A percentile compares a stretch with the other conserved stretches of the same genome.
phyloP scores from a whole-genome alignment of 176 grass and related monocot genomes.

The Oryza rufipogon region DNA sequence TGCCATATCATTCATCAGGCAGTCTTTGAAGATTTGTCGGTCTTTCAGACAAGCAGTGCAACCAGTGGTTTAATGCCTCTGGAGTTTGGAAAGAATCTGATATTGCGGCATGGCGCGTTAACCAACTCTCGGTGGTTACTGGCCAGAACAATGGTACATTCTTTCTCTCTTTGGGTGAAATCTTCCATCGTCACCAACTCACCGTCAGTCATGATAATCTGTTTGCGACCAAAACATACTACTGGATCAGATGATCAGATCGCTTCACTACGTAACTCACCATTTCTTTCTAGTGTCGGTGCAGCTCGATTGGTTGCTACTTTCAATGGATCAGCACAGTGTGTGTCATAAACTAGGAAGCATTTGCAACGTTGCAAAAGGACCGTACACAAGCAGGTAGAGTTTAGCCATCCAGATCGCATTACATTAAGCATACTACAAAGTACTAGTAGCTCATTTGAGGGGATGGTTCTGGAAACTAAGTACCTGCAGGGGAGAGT shows the following conservation, averaged over 20 bases:
- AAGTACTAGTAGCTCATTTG: too few relatives aligned
- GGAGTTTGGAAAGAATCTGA: background rate
- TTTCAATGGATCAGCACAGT: background rate
- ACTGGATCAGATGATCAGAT: background rate
- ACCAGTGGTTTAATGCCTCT: background rate
- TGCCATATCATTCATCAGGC: background rate
- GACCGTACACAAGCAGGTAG: too few relatives aligned
- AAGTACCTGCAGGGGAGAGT: background rate
- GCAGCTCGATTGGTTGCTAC: background rate
- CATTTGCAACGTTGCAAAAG: background rate
- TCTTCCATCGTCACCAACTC: background rate
- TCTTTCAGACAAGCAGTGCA: background rate
- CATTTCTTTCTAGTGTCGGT: background rate
- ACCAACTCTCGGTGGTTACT: background rate
- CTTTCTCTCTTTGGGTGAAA: background rate
- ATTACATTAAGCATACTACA: background rate
- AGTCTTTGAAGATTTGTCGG: slow-evolving; percentile 16
- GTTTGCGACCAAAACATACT: background rate
- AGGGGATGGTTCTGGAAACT: background rate
- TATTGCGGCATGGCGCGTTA: background rate
- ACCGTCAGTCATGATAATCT: background rate
- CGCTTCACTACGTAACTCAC: too few relatives aligned
- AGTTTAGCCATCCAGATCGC: background rate
- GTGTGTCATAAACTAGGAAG: background rate
- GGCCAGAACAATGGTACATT: background rate